Evolutionary conservation across 768 basidiomycete genomes (phyloP), one percentile per base, ranked within the genome.

Genomic region (Rhizopogon sp.): DNA sequence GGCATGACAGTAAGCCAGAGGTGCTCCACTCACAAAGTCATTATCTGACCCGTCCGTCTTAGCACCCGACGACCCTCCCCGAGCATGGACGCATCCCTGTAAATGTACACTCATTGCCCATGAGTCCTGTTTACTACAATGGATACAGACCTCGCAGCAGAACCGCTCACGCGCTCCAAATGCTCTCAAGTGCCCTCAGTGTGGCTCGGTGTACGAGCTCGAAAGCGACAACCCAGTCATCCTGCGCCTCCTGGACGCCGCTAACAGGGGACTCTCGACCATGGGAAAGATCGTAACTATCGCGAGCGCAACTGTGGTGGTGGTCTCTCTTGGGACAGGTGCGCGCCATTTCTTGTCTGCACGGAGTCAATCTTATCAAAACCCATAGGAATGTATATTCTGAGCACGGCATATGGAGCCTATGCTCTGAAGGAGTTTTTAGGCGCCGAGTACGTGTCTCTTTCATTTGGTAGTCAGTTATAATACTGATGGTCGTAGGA

Each of bases 151-250:
- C 16, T 80, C 88, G 3, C 85, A 91, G 60, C 74, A 77, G 22
- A 82, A 74, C 45, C 69, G 74, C 9, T 79, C 83, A 8, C 76
- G 80, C 29, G 70, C 77, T 1, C 54, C 61, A 17, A 86, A 87
- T 63, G 87, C 88, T 0, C 77, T 90, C 57, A 88, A 89, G 63
- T 92, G 90, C 61, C 88, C 90, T 0, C 90, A 92, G 58, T 92
- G 90, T 57, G 77, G 83, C 10, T 73, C 83, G 0, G 61, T 64
- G 37, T 91, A 90, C 64, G 81, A 87, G 64, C 65, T 90, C 49
- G 79, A 83, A 59, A 90, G 87, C 69, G 70, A 83, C 9, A 80
- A 83, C 51, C 84, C 87, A 1, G 52, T 70, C 10, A 39, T 80
- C 0, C 72, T 90, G 35, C 70, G 73, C 14, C 52, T 81, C 22